Base-by-base conservation (phyloP, 345 rosid genomes). In the Alliaria petiolata region DNA sequence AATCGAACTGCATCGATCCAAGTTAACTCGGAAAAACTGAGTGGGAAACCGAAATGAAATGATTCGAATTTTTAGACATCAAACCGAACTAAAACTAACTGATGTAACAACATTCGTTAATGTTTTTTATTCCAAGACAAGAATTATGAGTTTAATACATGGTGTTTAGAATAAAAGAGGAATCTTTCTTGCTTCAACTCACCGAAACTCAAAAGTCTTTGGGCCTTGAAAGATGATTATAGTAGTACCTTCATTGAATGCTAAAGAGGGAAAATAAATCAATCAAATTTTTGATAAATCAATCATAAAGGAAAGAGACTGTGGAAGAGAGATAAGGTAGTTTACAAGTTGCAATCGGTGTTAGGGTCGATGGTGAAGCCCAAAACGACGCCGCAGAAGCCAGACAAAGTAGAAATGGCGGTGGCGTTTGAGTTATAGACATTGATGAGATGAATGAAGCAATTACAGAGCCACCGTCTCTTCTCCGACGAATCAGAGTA, bases 331-430 rank as follows among this genome's bases (percentile, higher is more conserved):
- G 45, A 67, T 7, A 45, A 58, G n/a, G 8, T 61, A 45, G 6
- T 3, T 60, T 78, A 88, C 96, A 54, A 59, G 72, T 76, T 64
- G 87, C 93, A 93, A 14, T 93, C 87, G 13, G 88, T 84, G 54
- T 81, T 83, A 7, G 95, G 95, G 35, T 77, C 81, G 46, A 93
- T 75, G 57, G 66, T 69, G 82, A 90, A 89, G 69, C 97, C 92
- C 25, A 93, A 71, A 28, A 78, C 56, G 36, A 86, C 77, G 0
- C 92, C 96, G 20, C 97, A 93, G 64, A 93, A 78, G 60, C 96
- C 96, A 0, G 96, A 89, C 49, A 89, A 54, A 12, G 89, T 86
- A 25, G 96, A 86, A 15, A 90, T 83, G 10, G 85, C 85, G 0
- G 95, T 83, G 74, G 92, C 87, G 20, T 89, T 84, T 0, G 89